A percentile compares a stretch with the other conserved stretches of the same genome.
Evolutionary conservation across 805 yeast species (phyloP).

Genomic region (Candida maesae): DNA sequence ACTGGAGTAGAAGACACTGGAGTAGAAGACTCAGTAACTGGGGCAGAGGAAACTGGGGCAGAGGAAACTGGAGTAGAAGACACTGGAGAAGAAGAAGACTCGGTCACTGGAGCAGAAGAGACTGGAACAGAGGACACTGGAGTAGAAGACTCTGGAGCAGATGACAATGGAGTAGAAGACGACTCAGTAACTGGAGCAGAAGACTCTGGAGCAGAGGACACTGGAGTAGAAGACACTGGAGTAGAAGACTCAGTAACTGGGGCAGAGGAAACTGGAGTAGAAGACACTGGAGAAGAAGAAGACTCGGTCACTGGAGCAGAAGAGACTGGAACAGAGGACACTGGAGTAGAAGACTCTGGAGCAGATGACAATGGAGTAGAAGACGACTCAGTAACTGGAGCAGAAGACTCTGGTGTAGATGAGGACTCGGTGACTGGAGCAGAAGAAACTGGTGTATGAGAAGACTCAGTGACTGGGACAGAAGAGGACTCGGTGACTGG

Average conservation of each 20-base stretch:
- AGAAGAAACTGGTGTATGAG: background rate
- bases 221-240: background rate
- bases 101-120: background rate
- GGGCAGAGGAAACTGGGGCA: background rate
- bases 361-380: background rate
- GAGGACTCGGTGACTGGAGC: background rate
- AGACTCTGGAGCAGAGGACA: background rate
- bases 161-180: background rate
- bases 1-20: background rate
- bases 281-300: background rate
- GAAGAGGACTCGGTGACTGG: background rate
- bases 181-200: background rate
- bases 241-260: background rate
- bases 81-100: background rate
- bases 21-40: background rate
- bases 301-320: background rate
- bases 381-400: background rate
- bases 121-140: background rate
- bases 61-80: background rate
- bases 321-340: background rate
- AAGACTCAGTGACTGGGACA: background rate
- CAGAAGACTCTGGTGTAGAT: background rate
- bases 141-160: background rate
- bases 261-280: background rate
- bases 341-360: constrained; percentile 3